These are phyloP conservation scores for Colletotrichum sp. DNA, from an alignment of 2,329 filamentous ascomycete species.

Conservation along the genomic window DNA sequence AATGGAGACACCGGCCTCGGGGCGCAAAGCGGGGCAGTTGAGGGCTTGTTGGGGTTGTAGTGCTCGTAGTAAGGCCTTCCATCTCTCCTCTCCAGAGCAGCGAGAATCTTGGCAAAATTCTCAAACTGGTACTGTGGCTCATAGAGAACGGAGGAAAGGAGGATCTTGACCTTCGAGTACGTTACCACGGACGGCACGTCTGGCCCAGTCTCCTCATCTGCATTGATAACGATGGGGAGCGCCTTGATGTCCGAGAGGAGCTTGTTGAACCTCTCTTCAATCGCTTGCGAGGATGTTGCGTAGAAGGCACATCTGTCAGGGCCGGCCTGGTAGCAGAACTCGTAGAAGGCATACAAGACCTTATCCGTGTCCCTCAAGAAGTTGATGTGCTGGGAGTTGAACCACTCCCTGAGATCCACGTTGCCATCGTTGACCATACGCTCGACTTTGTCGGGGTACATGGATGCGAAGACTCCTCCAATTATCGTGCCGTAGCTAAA, in stretches of 20 bases:
- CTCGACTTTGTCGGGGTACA: constrained; percentile 57
- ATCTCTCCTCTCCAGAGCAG: constrained; percentile 47
- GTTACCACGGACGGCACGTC: constrained; percentile 55
- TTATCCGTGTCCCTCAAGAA: constrained; percentile 61
- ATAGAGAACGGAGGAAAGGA: constrained; percentile 50
- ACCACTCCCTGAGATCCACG: constrained; percentile 61
- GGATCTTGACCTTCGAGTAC: constrained; percentile 50
- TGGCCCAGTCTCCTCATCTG: constrained; percentile 31
- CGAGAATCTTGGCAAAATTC: constrained; percentile 46
- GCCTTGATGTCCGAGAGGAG: constrained; percentile 46
- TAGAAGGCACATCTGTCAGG: constrained; percentile 52
- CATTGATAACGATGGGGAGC: constrained; percentile 48
- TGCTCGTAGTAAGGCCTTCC: constrained; percentile 46
- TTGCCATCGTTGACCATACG: constrained; percentile 59
- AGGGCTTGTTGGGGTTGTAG: constrained; percentile 14
- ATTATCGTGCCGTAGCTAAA: constrained; percentile 61
- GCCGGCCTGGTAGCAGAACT: constrained; percentile 57
- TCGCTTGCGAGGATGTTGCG: constrained; percentile 36
- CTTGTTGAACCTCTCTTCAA: constrained; percentile 41
- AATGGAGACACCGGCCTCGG: constrained; percentile 33
- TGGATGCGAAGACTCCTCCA: constrained; percentile 55
- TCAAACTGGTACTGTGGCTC: constrained; percentile 47
- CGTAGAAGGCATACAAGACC: constrained; percentile 57
- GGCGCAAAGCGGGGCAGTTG: constrained; percentile 31
- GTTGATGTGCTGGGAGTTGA: constrained; percentile 46